phyloP scores from a whole-genome alignment of 805 yeast species.

The Cyberlindnera saturnus region DNA sequence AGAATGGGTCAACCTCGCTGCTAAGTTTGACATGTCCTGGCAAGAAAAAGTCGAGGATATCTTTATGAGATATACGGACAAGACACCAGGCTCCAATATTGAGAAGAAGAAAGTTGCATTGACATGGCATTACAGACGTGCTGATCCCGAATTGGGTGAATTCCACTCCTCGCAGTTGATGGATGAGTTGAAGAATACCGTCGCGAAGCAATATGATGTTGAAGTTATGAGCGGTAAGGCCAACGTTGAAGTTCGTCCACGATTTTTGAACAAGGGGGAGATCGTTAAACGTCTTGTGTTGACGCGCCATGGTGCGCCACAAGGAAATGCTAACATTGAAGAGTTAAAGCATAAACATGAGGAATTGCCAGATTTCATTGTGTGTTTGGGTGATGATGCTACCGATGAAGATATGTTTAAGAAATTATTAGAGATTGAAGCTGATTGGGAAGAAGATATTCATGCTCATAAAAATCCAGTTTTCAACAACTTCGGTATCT shows the following conservation, averaged over 20 bases:
- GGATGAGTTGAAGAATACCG: constrained; percentile 51
- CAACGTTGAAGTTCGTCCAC: constrained; percentile 94
- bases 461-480: constrained; percentile 18
- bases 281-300: constrained; percentile 77
- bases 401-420: constrained; percentile 98
- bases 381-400: constrained; percentile 92
- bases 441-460: constrained; percentile 37
- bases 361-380: constrained; percentile 71
- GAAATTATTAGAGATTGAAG: constrained; percentile 61
- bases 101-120: constrained; percentile 90
- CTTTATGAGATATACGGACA: constrained; percentile 69
- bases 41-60: constrained; percentile 73
- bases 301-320: constrained; percentile 53
- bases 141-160: constrained; percentile 90
- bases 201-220: constrained; percentile 65
- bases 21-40: constrained; percentile 88
- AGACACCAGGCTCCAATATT: constrained; percentile 83
- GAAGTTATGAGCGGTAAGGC: constrained; percentile 98
- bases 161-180: constrained; percentile 77
- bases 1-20: constrained; percentile 82
- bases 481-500: constrained; percentile 53
- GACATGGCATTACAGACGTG: constrained; percentile 95
- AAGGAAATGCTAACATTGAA: constrained; percentile 28
- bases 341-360: constrained; percentile 31
- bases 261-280: constrained; percentile 93